phyloP scores from a whole-genome alignment of 2,329 filamentous ascomycete species.

The Epichloe gansuensis region DNA sequence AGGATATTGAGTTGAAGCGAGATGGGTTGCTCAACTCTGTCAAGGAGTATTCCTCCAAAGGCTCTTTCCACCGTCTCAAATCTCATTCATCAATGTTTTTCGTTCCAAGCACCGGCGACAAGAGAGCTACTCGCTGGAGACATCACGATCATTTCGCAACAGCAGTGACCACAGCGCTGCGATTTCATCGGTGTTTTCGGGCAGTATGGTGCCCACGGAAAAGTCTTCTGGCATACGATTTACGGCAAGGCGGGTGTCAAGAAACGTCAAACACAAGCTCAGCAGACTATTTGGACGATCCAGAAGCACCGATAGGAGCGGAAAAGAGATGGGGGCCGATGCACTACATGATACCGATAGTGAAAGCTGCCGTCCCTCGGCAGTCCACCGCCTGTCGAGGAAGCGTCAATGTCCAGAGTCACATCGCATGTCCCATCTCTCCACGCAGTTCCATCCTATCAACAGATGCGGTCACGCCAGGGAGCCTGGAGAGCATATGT shows the following conservation, averaged over 20 bases:
- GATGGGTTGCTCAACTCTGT: constrained; percentile 23
- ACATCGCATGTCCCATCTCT: constrained; percentile 37
- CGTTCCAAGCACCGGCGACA: constrained; percentile 23
- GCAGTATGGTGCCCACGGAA: constrained; percentile 10
- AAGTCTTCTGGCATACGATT: constrained; percentile 28
- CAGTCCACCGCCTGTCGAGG: constrained; percentile 23
- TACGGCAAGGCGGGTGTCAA: constrained; percentile 50
- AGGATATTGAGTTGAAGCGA: background rate
- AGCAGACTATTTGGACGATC: constrained; percentile 28
- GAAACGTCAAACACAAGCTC: constrained; percentile 47
- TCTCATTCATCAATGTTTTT: constrained; percentile 32
- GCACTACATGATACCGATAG: constrained; percentile 13
- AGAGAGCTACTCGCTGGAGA: constrained; percentile 21
- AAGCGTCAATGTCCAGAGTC: constrained; percentile 35
- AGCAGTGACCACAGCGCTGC: constrained; percentile 29
- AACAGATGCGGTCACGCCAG: constrained; percentile 37
- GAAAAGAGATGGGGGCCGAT: constrained; percentile 2
- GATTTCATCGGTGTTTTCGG: constrained; percentile 20
- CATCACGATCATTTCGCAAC: constrained; percentile 38
- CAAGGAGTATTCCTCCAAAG: constrained; percentile 22
- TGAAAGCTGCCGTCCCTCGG: constrained; percentile 22
- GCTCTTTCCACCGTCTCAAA: constrained; percentile 24
- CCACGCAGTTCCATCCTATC: constrained; percentile 32
- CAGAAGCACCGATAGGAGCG: constrained; percentile 11
- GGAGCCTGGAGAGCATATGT: constrained; percentile 39